Evolutionary conservation across 2,329 filamentous ascomycete species (phyloP), one percentile per base, ranked within the genome.

Genomic region (Alternaria conjuncta): DNA sequence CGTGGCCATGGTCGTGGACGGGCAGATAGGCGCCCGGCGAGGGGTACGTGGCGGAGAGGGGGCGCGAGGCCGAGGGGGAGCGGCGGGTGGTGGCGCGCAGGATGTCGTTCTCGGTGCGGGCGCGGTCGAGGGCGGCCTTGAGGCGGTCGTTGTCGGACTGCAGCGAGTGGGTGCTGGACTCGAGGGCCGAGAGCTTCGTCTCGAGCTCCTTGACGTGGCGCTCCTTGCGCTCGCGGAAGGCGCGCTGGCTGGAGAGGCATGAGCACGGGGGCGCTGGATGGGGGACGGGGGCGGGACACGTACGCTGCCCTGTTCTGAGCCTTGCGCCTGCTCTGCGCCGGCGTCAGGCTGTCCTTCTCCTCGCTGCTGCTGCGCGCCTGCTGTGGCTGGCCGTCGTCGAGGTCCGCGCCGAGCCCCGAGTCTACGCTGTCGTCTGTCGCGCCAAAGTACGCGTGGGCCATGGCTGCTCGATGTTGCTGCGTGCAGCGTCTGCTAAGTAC

Each of bases 211-310:
- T 94, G 66, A 98, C 94, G 75, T 97, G 94, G 61, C 90, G 91
- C 79, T 98, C 95, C 81, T 98, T 98, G 71, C 95, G 91, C 81
- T 98, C 95, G 64, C 95, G 93, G 80, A 98, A 98, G 30, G 96
- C 95, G 72, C 95, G 91, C 86, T 98, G 96, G 51, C 95, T 97
- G 68, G 44, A n/a, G 26, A 18, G 28, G 10, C 49, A 57, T 63
- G 32, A 26, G 25, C 32, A 46, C 43, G 23, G 15, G 21, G 3
- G 21, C 21, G 26, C 25, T 23, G 32, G 36, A 15, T 10, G 32
- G 11, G 6, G 20, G 21, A 13, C 46, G 32, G 36, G 13, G 7
- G 32, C 7, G 6, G 20, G 21, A 13, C 46, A 82, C 88, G 79
- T 87, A 92, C 90, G 90, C 90, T 79, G 90, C 90, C 73, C 90